These are phyloP conservation scores for Lepidopterella palustris DNA, from an alignment of 495 filamentous ascomycete species.

Conservation along the genomic window DNA sequence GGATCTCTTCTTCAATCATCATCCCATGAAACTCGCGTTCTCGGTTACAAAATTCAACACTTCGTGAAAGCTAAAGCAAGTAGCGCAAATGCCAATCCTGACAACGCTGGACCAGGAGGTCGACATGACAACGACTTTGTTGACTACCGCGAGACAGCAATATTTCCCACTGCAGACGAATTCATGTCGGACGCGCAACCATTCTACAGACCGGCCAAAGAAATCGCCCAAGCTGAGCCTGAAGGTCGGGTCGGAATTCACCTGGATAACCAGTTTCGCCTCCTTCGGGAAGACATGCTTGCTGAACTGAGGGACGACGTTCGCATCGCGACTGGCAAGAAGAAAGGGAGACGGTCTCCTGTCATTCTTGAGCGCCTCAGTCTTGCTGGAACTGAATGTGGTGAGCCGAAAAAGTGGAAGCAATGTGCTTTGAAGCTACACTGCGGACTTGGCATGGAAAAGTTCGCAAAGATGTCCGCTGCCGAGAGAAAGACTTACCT, in stretches of 20 bases:
- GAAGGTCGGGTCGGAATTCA: slow-evolving; percentile 47
- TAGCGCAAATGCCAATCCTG: neutral
- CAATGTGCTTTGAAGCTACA: slow-evolving; percentile 32
- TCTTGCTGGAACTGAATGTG: neutral
- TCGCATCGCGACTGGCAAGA: neutral
- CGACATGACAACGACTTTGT: slow-evolving; percentile 69
- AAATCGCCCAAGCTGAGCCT: no score
- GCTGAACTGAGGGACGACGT: slow-evolving; percentile 54
- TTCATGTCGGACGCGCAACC: slow-evolving; percentile 48
- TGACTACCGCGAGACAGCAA: slow-evolving; percentile 53
- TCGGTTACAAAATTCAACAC: slow-evolving; percentile 38
- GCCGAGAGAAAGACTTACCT: neutral
- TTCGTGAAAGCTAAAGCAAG: slow-evolving; percentile 29
- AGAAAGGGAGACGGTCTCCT: neutral
- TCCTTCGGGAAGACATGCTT: slow-evolving; percentile 68
- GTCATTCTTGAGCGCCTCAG: neutral
- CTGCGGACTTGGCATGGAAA: no score
- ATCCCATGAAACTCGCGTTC: neutral
- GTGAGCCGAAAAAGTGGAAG: neutral
- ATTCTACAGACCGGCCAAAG: slow-evolving; percentile 54
- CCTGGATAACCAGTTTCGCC: slow-evolving; percentile 69
- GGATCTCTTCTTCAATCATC: neutral
- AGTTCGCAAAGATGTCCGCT: slow-evolving; percentile 18
- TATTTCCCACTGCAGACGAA: slow-evolving; percentile 63
- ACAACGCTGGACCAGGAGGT: slow-evolving; percentile 48